A percentile compares a stretch with the other conserved stretches of the same genome.
Conservation (phyloP, 1,284 basidiomycete species). For the Puccinia triticina region DNA sequence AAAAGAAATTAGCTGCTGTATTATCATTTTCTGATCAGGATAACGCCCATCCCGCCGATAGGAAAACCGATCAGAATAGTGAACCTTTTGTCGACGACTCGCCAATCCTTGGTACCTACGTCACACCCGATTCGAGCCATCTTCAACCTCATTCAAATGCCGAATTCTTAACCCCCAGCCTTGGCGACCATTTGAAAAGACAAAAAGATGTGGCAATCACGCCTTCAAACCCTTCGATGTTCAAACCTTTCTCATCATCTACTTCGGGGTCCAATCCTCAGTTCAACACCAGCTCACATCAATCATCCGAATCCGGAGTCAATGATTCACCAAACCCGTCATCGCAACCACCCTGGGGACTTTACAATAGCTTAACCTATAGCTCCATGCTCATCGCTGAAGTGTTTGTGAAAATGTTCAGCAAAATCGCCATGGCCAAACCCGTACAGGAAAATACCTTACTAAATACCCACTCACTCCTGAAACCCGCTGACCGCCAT, state of each 20-base stretch:
- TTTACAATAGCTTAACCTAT: conserved; percentile 23
- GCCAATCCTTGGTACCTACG: conserved; percentile 4
- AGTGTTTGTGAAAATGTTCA: conserved; percentile 29
- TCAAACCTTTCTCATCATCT: conserved; percentile 9
- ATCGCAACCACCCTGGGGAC: conserved; percentile 3
- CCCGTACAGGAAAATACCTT: neutral
- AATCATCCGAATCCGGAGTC: neutral
- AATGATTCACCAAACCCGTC: neutral
- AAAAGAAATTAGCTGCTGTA: conserved; percentile 22
- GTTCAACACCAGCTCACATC: neutral
- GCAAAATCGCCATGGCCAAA: conserved; percentile 7
- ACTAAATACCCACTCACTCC: neutral
- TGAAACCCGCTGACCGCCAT: neutral
- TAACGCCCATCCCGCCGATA: neutral
- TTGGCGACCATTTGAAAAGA: conserved; percentile 28
- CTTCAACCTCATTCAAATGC: conserved; percentile 31
- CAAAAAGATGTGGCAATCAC: conserved; percentile 27
- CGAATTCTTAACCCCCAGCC: conserved; percentile 30
- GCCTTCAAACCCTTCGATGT: conserved; percentile 22
- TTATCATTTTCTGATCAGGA: neutral
- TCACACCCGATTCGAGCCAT: conserved; percentile 46
- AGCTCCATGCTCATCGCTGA: conserved; percentile 35
- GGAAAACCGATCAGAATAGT: neutral
- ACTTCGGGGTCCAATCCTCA: conserved; percentile 12
- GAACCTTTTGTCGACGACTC: neutral